Base-by-base conservation (phyloP, 2,329 filamentous ascomycete genomes). In the Diaporthe sp. region DNA sequence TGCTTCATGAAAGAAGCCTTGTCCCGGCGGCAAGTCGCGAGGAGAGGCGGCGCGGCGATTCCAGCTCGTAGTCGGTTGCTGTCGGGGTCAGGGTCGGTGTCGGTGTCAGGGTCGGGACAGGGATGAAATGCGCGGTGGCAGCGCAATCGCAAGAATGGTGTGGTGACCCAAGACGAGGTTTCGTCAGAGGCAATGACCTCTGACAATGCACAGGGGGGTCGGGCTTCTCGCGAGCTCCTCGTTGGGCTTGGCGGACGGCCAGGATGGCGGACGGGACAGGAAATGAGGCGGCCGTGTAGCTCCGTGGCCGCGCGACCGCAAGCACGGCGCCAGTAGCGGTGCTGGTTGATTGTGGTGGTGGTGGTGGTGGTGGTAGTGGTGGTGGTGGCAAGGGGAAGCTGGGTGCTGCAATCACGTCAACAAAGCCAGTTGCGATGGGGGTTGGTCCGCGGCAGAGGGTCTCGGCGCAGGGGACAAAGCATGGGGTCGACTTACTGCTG, bases 1-100 rank as follows among this genome's bases (percentile, higher is more conserved):
- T 75, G 63, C 75, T 75, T 76, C 75, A 76, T 76, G 75, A 76
- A 76, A 75, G 75, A 73, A 71, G 63, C 60, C 71, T 75, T 53
- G 73, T 65, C 70, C 71, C 70, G 70, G 73, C 44, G 73, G 53
- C 70, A 67, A 57, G 55, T 71, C 67, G 71, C 73, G 75, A 68
- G 68, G 34, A 58, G 51, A 51, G 60, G 22, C 39, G 57, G 68
- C 67, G 61, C 28, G 49, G 28, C 44, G 37, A 28, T 39, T 34
- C 37, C 34, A 63, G 49, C 37, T 55, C 34, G 39, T 72, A 55
- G 42, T 49, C 28, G 58, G 15, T 49, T 13, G 37, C 15, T 34
- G 63, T 55, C 57, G 49, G 49, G 63, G 34, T 17, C 22, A 25
- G 8, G 25, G 58, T 34, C 9, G 53, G 51, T 34, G 28, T 39